Evolutionary conservation across 805 yeast species (phyloP).

Genomic region (Sungouiella blattae): DNA sequence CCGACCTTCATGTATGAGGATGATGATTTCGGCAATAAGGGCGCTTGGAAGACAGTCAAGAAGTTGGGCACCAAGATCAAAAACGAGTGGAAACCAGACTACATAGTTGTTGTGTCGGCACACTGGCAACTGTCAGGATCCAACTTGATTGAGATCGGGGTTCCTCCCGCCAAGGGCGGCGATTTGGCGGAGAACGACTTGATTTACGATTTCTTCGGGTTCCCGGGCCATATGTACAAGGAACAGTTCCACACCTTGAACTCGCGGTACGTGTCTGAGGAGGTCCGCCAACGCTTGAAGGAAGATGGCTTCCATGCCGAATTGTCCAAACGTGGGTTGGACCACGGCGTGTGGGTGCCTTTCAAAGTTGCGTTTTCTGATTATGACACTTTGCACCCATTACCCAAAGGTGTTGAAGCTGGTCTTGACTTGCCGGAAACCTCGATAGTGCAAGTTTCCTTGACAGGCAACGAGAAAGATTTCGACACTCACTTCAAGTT

Average conservation of each 20-base stretch:
- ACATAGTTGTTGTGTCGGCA: slow-evolving; percentile 64
- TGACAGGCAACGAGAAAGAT: slow-evolving; percentile 36
- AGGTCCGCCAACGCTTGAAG: slow-evolving; percentile 40
- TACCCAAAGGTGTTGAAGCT: slow-evolving; percentile 20
- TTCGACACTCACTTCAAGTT: slow-evolving; percentile 46
- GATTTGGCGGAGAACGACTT: slow-evolving; percentile 46
- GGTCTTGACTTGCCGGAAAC: slow-evolving; percentile 38
- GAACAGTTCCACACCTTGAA: slow-evolving; percentile 57
- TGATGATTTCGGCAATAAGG: slow-evolving; percentile 51
- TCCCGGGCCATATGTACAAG: slow-evolving; percentile 61
- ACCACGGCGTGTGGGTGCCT: slow-evolving; percentile 85
- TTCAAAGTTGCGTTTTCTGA: slow-evolving; percentile 61
- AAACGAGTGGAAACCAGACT: slow-evolving; percentile 55
- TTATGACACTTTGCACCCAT: slow-evolving; percentile 26
- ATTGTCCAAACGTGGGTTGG: slow-evolving; percentile 60
- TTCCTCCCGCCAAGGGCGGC: slow-evolving; percentile 29
- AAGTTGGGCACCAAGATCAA: slow-evolving; percentile 51
- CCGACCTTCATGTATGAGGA: slow-evolving; percentile 66
- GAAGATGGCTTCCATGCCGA: slow-evolving; percentile 42
- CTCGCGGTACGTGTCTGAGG: slow-evolving; percentile 40
- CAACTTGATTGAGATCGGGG: slow-evolving; percentile 46
- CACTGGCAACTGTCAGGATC: slow-evolving; percentile 63
- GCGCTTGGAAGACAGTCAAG: slow-evolving; percentile 55
- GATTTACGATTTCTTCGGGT: slow-evolving; percentile 74
- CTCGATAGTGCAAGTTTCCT: slow-evolving; percentile 50